Conservation (phyloP, 805 yeast species). For the Saturnispora mendoncae region DNA sequence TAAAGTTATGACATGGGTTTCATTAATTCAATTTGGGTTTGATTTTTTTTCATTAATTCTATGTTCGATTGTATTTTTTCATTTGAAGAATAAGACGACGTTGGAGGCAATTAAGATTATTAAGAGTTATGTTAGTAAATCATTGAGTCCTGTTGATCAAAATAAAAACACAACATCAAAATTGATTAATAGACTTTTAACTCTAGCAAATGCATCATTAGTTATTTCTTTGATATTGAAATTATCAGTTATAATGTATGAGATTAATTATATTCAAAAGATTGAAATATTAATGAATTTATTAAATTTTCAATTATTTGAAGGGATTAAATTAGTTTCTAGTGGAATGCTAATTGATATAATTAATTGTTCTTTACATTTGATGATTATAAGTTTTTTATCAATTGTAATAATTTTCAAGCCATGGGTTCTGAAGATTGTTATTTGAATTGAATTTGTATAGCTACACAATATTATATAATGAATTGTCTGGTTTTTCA, state of each 20-base stretch:
- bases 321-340: constrained; percentile 12
- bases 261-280: constrained; percentile 3
- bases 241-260: constrained; percentile 3
- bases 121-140: background rate
- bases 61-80: background rate
- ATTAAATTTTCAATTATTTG: constrained; percentile 9
- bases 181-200: background rate
- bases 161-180: background rate
- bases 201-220: background rate
- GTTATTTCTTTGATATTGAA: background rate
- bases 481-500: constrained; percentile 48
- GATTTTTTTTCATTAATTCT: constrained; percentile 5
- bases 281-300: constrained; percentile 9
- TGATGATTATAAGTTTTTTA: constrained; percentile 11
- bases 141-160: background rate
- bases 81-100: constrained; percentile 7
- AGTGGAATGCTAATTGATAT: constrained; percentile 14
- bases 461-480: constrained; percentile 20
- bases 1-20: background rate
- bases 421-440: constrained; percentile 3
- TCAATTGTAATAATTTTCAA: background rate
- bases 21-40: constrained; percentile 1
- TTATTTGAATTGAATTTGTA: constrained; percentile 2
- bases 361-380: constrained; percentile 14
- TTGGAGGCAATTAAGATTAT: background rate